Evolutionary conservation across 768 basidiomycete species (phyloP).

Genomic region (Kwoniella dendrophila): DNA sequence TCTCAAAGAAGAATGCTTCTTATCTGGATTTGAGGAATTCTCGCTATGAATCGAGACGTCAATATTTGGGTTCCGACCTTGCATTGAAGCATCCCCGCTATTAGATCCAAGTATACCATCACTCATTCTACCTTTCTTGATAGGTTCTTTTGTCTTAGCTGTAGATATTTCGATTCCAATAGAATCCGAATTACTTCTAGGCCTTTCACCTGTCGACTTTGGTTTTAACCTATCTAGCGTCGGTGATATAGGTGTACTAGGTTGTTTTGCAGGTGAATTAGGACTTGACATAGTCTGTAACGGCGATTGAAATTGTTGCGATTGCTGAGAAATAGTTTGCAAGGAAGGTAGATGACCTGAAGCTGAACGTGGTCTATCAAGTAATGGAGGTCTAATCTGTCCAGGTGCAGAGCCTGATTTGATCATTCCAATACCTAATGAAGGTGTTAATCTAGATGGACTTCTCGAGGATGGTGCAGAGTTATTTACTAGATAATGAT

Average conservation of each 20-base stretch:
- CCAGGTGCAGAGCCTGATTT: constrained; percentile 10
- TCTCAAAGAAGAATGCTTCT: constrained; percentile 1
- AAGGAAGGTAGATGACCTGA: background rate
- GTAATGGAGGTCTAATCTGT: background rate
- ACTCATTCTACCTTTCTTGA: constrained; percentile 18
- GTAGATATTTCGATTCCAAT: background rate
- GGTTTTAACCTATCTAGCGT: constrained; percentile 6
- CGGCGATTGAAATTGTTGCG: too few species aligned
- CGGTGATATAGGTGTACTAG: constrained; percentile 10
- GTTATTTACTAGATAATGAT: background rate
- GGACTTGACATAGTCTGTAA: too few species aligned
- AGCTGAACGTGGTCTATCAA: constrained; percentile 1
- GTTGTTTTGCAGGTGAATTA: too few species aligned
- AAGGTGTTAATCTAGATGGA: constrained; percentile 1
- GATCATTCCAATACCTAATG: constrained; percentile 7
- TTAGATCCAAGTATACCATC: constrained; percentile 4
- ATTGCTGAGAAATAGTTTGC: too few species aligned
- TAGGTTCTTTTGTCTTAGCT: background rate
- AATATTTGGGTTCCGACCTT: background rate
- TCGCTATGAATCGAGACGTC: background rate
- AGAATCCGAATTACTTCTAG: constrained; percentile 10
- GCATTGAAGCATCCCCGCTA: too few species aligned
- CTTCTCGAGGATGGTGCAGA: background rate
- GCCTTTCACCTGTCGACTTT: background rate
- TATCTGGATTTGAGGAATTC: constrained; percentile 5